phyloP scores from a whole-genome alignment of 1,284 basidiomycete species.

The Anthracocystis walkeri region DNA sequence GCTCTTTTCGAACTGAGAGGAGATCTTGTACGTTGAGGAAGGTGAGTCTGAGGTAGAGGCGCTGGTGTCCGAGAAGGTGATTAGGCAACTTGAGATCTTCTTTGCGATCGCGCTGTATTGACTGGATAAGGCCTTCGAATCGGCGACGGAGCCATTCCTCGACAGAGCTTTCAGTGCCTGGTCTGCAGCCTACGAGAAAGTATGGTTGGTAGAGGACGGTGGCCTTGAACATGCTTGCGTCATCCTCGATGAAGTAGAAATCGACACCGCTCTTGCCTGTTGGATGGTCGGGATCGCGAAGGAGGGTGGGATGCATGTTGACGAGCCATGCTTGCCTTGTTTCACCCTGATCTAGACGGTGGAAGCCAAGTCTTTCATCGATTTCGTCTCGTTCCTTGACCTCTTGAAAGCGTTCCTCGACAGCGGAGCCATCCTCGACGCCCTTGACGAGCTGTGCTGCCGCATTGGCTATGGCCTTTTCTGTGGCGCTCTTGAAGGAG shows the following conservation, averaged over 20 bases:
- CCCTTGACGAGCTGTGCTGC: constrained; percentile 52
- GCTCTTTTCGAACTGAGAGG: constrained; percentile 84
- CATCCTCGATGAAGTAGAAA: constrained; percentile 97
- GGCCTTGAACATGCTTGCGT: constrained; percentile 94
- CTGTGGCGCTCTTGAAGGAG: constrained; percentile 43
- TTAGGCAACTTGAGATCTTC: constrained; percentile 96
- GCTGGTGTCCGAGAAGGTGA: constrained; percentile 90
- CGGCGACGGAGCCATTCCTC: constrained; percentile 97
- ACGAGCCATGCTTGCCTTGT: constrained; percentile 81
- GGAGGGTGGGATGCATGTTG: constrained; percentile 96
- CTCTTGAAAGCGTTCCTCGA: constrained; percentile 66
- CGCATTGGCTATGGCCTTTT: constrained; percentile 51
- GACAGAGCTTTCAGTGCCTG: constrained; percentile 86
- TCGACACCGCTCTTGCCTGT: constrained; percentile 80
- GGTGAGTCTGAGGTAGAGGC: constrained; percentile 86
- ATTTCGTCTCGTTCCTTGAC: constrained; percentile 78
- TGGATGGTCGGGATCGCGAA: constrained; percentile 76
- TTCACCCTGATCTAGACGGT: constrained; percentile 63
- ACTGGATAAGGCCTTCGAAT: constrained; percentile 85
- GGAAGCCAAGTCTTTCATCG: constrained; percentile 92
- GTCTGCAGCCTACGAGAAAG: constrained; percentile 85
- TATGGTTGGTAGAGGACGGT: constrained; percentile 95
- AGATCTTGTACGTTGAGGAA: constrained; percentile 95
- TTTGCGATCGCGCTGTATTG: constrained; percentile 82
- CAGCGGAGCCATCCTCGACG: constrained; percentile 62